Evolutionary conservation across 768 basidiomycete genomes (phyloP), one percentile per base, ranked within the genome.

Genomic region (Termitomyces sp.): DNA sequence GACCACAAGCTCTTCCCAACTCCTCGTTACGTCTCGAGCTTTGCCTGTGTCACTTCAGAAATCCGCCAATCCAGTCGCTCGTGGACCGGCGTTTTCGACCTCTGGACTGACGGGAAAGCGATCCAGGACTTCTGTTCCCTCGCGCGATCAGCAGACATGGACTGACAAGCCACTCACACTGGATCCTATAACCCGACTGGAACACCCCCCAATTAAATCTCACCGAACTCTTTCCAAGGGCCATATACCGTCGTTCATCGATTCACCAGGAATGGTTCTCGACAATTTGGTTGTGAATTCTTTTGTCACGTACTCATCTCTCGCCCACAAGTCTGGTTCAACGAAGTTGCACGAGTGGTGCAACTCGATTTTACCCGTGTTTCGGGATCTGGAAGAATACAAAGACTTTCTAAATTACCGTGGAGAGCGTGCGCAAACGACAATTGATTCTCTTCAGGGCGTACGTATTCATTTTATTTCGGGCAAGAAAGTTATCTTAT

Each of bases 201-300:
- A 34, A 34, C 34, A 34, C 7, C 7, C 34, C 7, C 34, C 34
- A 34, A 34, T 4, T 34, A 2, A 8, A 5, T 8, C 7, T 34
- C 34, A 5, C 34, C 34, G 5, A 34, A 4, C 7, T 34, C 34
- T 34, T 34, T 8, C 4, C 34, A 34, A 34, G 34, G 40, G 42
- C 5, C 6, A 43, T n/a, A 25, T 12, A 34, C 31, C 42, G 17
- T 50, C 58, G 11, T 20, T 42, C 1, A 29, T 52, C 11, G 42
- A 51, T 31, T 51, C 49, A 5, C 32, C n/a, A 17, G 51, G 53
- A 45, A 52, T 42, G 17, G 43, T 45, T 12, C 34, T 59, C 17
- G 58, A 59, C 32, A 12, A 36, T 32, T 59, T 53, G 29, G 51
- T 59, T 17, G 42, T 59, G 5, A 20, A 52, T 2, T 50, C 50